Conservation (phyloP, 176 grass and related monocot genomes). For the Guadua angustifolia region DNA sequence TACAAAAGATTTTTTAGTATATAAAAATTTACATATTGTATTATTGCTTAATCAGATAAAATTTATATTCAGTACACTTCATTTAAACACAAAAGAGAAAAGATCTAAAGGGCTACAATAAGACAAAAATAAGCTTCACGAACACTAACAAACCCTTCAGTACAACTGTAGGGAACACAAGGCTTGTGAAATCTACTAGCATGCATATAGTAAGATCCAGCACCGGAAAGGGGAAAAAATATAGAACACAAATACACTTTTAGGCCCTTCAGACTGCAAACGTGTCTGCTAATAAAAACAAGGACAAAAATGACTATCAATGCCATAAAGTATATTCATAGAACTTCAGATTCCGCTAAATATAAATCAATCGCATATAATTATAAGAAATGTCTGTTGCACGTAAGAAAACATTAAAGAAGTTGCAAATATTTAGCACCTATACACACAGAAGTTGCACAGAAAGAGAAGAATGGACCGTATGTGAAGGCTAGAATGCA, state of each 20-base stretch:
- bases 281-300: conserved; percentile 4
- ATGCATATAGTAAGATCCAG: background rate
- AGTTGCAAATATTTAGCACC: background rate
- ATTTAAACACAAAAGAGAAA: background rate
- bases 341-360: background rate
- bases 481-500: background rate
- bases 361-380: background rate
- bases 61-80: background rate
- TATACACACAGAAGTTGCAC: conserved; percentile 10
- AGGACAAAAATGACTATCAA: background rate
- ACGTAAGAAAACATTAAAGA: background rate
- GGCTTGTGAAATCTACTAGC: background rate
- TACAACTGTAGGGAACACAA: background rate
- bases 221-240: background rate
- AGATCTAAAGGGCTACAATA: background rate
- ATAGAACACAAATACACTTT: background rate
- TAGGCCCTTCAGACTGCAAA: background rate
- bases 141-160: background rate
- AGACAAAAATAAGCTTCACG: background rate
- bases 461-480: background rate
- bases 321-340: background rate
- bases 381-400: background rate
- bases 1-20: conserved; percentile 4
- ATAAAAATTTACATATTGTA: background rate
- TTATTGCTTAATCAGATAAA: background rate